Conservation (phyloP, 441 rosid species). For the Bocquillonia castaneifolia region DNA sequence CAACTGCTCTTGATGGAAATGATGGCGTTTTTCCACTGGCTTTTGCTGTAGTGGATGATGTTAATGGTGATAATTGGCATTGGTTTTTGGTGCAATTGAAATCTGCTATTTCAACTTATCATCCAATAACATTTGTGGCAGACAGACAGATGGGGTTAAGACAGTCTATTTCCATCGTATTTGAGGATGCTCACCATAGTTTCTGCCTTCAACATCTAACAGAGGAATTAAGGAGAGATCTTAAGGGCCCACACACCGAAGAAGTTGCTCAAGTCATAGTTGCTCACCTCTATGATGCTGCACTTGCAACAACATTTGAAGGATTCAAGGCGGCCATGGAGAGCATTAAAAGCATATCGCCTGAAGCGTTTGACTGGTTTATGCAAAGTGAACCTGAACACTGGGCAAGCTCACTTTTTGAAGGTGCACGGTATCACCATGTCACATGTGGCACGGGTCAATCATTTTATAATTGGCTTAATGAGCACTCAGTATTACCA, state of each 20-base stretch:
- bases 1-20: slow-evolving; percentile 49
- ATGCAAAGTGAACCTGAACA: slow-evolving; percentile 40
- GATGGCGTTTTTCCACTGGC: slow-evolving; percentile 47
- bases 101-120: slow-evolving; percentile 28
- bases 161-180: slow-evolving; percentile 28
- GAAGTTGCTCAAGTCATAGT: slow-evolving; percentile 32
- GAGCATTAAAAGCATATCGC: slow-evolving; percentile 39
- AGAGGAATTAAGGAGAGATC: slow-evolving; percentile 35
- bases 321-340: slow-evolving; percentile 31
- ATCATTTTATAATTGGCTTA: slow-evolving; percentile 33
- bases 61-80: slow-evolving; percentile 42
- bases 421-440: slow-evolving; percentile 37
- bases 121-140: slow-evolving; percentile 41
- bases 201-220: slow-evolving; percentile 36
- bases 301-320: slow-evolving; percentile 34
- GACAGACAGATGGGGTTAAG: slow-evolving; percentile 34
- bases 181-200: slow-evolving; percentile 38
- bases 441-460: slow-evolving; percentile 30
- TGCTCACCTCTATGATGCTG: slow-evolving; percentile 34
- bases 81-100: slow-evolving; percentile 47
- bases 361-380: slow-evolving; percentile 44
- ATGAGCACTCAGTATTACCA: slow-evolving; percentile 32
- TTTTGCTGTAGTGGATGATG: slow-evolving; percentile 39
- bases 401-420: slow-evolving; percentile 43
- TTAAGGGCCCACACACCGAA: slow-evolving; percentile 35